These are phyloP conservation scores for Neoboletus magnificus DNA, from an alignment of 768 basidiomycete species.

Conservation along the genomic window DNA sequence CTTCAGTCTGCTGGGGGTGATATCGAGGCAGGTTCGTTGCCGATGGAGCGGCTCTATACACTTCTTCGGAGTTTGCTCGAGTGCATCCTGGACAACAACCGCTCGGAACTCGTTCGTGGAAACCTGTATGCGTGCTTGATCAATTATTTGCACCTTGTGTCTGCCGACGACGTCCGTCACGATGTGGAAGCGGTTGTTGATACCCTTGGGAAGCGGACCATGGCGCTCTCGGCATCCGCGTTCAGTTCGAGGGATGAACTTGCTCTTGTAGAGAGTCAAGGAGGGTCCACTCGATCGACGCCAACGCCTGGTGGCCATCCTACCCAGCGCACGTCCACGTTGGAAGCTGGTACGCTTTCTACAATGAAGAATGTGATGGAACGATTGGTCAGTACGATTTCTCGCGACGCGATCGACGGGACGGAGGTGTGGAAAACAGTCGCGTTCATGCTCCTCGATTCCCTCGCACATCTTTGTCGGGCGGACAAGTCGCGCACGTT, in stretches of 20 bases:
- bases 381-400: conserved; percentile 64
- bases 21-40: conserved; percentile 63
- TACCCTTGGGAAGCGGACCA: conserved; percentile 22
- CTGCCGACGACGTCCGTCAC: conserved; percentile 15
- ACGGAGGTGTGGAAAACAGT: conserved; percentile 97
- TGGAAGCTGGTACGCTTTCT: conserved; percentile 61
- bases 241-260: conserved; percentile 40
- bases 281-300: conserved; percentile 20
- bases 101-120: conserved; percentile 82
- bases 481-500: conserved; percentile 66
- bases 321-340: conserved; percentile 28
- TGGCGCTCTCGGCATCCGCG: conserved; percentile 35
- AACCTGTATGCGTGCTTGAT: conserved; percentile 91
- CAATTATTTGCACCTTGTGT: conserved; percentile 80
- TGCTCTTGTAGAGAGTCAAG: conserved; percentile 38
- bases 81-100: conserved; percentile 71
- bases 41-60: conserved; percentile 72
- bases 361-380: conserved; percentile 70
- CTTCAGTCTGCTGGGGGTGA: conserved; percentile 65
- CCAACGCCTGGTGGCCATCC: conserved; percentile 14
- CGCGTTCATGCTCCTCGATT: conserved; percentile 86
- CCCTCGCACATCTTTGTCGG: conserved; percentile 68
- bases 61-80: conserved; percentile 74
- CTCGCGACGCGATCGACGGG: conserved; percentile 92
- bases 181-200: conserved; percentile 18